phyloP scores from a whole-genome alignment of 2,329 filamentous ascomycete species.

The Diaporthe sp. region DNA sequence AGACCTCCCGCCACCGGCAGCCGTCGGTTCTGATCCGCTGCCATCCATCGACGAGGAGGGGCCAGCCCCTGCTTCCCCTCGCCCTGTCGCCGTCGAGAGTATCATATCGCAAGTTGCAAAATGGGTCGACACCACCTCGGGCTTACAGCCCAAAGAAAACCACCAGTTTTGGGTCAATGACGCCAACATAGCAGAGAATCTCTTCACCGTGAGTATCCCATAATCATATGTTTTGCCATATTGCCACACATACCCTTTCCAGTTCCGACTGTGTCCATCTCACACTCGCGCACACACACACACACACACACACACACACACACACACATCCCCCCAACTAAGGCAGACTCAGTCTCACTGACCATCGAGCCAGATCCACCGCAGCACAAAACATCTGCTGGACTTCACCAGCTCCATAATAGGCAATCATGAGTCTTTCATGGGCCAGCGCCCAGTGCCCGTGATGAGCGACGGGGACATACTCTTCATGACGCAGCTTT shows the following conservation, averaged over 20 bases:
- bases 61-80: not conserved
- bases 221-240: not conserved
- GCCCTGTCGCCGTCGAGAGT: not conserved
- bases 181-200: constrained; percentile 41
- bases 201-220: constrained; percentile 41
- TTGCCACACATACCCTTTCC: not conserved
- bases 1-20: not conserved
- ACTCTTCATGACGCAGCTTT: constrained; percentile 44
- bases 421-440: constrained; percentile 34
- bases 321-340: not conserved
- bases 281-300: not conserved
- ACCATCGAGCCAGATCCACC: constrained; percentile 39
- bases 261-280: too few relatives aligned
- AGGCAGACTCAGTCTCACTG: not conserved
- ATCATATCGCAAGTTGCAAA: constrained; percentile 14
- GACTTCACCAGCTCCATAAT: constrained; percentile 40
- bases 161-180: constrained; percentile 43
- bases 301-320: not conserved
- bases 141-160: constrained; percentile 17
- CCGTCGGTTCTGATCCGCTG: not conserved
- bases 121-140: constrained; percentile 27
- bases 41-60: constrained; percentile 5
- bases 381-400: constrained; percentile 41
- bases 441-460: constrained; percentile 37
- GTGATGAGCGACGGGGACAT: constrained; percentile 43